Evolutionary conservation across 108 stramenopile genomes (phyloP).

Genomic region (Epithemia pelagica): DNA sequence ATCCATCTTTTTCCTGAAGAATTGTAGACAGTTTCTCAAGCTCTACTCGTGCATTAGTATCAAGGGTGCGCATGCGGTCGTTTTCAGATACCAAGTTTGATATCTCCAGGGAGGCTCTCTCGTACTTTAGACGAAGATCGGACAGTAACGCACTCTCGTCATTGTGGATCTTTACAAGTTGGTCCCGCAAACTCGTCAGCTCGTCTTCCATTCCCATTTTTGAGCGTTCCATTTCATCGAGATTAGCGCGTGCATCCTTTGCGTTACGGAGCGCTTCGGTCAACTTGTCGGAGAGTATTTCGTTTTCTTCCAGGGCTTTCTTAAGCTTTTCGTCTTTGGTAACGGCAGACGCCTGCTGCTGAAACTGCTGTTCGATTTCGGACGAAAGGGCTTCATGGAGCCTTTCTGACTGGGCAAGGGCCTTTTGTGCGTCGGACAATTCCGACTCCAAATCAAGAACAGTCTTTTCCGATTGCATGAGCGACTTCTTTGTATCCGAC

Average conservation of each 20-base stretch:
- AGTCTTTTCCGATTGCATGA: neutral
- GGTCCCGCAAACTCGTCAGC: neutral
- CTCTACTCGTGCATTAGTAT: neutral
- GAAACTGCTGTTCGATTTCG: neutral
- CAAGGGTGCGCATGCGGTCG: neutral
- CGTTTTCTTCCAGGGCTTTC: neutral
- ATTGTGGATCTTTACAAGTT: neutral
- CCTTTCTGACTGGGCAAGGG: neutral
- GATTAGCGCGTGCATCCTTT: neutral
- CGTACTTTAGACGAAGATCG: neutral
- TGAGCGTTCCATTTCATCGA: neutral
- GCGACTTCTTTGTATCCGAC: neutral
- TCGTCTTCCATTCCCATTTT: neutral
- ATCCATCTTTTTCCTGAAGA: neutral
- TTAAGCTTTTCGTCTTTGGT: neutral
- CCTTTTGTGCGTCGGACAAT: neutral
- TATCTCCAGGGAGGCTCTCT: neutral
- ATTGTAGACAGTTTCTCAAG: neutral
- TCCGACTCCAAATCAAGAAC: neutral
- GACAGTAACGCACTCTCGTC: too few species aligned
- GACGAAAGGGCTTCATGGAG: neutral
- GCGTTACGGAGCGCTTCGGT: neutral
- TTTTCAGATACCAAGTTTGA: neutral
- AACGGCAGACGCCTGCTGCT: neutral
- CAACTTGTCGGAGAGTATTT: neutral